Base-by-base conservation (phyloP, 2,329 filamentous ascomycete genomes). In the Pseudogymnoascus sp. region DNA sequence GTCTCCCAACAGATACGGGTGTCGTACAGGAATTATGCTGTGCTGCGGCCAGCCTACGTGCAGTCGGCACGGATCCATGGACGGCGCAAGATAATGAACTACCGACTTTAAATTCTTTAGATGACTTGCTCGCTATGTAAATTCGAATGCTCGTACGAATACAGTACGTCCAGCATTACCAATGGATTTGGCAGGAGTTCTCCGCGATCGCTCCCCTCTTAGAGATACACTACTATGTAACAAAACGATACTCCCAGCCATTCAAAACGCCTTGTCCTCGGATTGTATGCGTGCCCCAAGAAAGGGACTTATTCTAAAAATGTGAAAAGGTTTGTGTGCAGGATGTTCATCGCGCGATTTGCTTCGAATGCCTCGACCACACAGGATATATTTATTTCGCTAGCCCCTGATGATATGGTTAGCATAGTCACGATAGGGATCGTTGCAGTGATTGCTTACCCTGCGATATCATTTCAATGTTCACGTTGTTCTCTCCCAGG, bases 391-490 rank as follows among this genome's bases (percentile, higher is more conserved):
- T 97, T 99, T 78, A 99, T 99, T 80, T 99, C 95, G 74, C 93
- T 97, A 26, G 95, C 95, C 71, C 93, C 92, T 96, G 69, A 40
- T 66, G 23, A 69, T 62, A 57, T 62, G 2, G 62, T 61, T 61
- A 44, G 61, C 61, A 50, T 19, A 21, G 17, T 57, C 38, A 10
- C 10, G 10, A 33, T 57, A 19, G 5, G 8, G 8, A 13, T 17
- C 15, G 40, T 61, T 64, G 13, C 21, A 23, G 15, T 17, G 21
- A 3, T 19, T 35, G 69, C 81, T 72, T 81, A 93, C 95, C 95
- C 79, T 99, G 95, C 23, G 91, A 96, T 69, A 99, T 99, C 95
- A 99, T 99, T 78, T 99, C 95, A 70, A 99, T 91, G 75, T 99
- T 99, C 73, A 99, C 87, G 70, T 90, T 90, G 74, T 96, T 89